Evolutionary conservation across 805 yeast species (phyloP), one percentile per base, ranked within the genome.

Genomic region (Debaryomyces hansenii): DNA sequence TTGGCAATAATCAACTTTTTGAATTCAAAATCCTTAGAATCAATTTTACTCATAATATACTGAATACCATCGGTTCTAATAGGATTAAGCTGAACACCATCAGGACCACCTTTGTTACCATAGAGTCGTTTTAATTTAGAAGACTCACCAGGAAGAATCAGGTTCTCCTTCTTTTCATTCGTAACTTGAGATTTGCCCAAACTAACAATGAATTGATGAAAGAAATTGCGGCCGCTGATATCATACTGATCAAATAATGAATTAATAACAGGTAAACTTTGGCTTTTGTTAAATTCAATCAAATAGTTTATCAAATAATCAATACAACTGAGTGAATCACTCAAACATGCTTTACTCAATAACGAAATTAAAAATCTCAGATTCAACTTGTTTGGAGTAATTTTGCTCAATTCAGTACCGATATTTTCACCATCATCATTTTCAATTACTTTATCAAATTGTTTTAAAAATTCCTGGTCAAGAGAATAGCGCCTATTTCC

Each of bases 171-270:
- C 38, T 62, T 60, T 42, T 60, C 63, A 59, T 57, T 72, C 58
- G 45, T 50, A 32, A 64, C 58, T 46, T 71, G 75, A 43, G 80
- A 80, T 57, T 89, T 83, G 4, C 96, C 96, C 46, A 87, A 74
- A 7, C 86, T 79, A 45, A 91, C 83, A 20, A 91, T 82, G 57
- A 84, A 86, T 53, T 88, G 89, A 62, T 91, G 98, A 57, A 91
- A 79, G 57, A 91, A 84, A 60, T 87, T 91, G 54, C 97, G 77
- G 14, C 88, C 88, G 45, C 85, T 83, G 37, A 91, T 81, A 57
- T 90, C 97, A 6, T 82, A 69, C 0, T 83, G 73, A 54, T 88
- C 94, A 39, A 46, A 63, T 37, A 67, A 60, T 9, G 60, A 54
- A 37, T 56, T 53, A 12, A 15, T 5, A 11, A 15, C n/a, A 4